Conservation (phyloP, 345 rosid genomes). For the Erucastrum elatum region DNA sequence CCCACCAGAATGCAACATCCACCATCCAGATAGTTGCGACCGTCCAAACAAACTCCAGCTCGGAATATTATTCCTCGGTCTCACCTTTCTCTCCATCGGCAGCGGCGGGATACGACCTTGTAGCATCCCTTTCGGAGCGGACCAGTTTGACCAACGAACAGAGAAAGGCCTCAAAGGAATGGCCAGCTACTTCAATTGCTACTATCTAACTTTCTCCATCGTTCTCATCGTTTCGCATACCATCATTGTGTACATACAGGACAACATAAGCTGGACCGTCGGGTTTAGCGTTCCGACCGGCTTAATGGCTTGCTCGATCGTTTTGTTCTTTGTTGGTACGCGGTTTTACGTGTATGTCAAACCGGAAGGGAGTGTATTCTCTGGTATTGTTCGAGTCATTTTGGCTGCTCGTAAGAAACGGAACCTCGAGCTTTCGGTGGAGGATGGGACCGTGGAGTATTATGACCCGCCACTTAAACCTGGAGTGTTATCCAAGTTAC, state of each 20-base stretch:
- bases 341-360: slow-evolving; percentile 56
- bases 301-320: slow-evolving; percentile 53
- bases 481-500: slow-evolving; percentile 47
- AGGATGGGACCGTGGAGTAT: slow-evolving; percentile 24
- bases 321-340: slow-evolving; percentile 63
- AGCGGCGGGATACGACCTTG: slow-evolving; percentile 76
- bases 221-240: slow-evolving; percentile 54
- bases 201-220: slow-evolving; percentile 57
- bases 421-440: neutral
- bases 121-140: slow-evolving; percentile 77
- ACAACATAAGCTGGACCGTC: slow-evolving; percentile 61
- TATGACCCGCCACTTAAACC: slow-evolving; percentile 60
- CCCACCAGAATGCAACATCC: slow-evolving; percentile 51
- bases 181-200: slow-evolving; percentile 72
- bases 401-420: slow-evolving; percentile 57
- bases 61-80: slow-evolving; percentile 45
- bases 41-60: slow-evolving; percentile 48
- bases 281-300: slow-evolving; percentile 71
- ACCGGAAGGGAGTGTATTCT: slow-evolving; percentile 70
- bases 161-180: slow-evolving; percentile 61
- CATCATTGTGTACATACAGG: slow-evolving; percentile 64
- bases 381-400: slow-evolving; percentile 54
- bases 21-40: slow-evolving; percentile 35
- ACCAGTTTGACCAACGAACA: slow-evolving; percentile 70
- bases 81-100: slow-evolving; percentile 56